Evolutionary conservation across 495 filamentous ascomycete genomes (phyloP).

Genomic region (Haplographium delicatum): DNA sequence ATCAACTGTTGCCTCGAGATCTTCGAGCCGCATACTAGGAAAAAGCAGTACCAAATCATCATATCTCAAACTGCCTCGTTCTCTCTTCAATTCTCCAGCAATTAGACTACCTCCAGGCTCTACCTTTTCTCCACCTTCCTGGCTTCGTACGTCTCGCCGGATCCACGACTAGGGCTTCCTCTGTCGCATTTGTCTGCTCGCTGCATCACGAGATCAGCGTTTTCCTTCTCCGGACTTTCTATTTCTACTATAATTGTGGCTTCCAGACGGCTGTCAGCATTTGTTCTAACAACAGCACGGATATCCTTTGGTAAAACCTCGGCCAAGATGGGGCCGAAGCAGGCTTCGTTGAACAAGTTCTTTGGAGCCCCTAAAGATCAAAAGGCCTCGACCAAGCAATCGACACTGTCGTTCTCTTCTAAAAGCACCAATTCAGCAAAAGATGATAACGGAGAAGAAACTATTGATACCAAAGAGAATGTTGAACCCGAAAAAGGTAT

Average conservation of each 20-base stretch:
- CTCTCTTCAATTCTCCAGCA: no score
- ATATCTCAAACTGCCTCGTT: no score
- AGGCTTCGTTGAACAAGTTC: constrained; percentile 82
- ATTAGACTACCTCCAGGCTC: no score
- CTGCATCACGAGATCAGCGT: no score
- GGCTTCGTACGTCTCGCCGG: no score
- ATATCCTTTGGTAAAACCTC: constrained; percentile 9
- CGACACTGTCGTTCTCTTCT: constrained; percentile 63
- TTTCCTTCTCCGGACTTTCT: background rate
- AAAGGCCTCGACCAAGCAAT: constrained; percentile 59
- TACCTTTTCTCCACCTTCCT: no score
- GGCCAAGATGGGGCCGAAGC: constrained; percentile 56
- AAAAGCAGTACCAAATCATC: no score
- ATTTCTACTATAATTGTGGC: constrained; percentile 19
- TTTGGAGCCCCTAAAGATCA: constrained; percentile 54
- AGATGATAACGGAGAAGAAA: constrained; percentile 14
- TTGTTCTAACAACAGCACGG: background rate
- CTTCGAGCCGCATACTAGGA: no score
- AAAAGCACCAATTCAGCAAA: constrained; percentile 26
- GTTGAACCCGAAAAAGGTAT: constrained; percentile 25
- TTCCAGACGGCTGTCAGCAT: constrained; percentile 10
- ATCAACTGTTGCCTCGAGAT: no score
- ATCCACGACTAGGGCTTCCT: no score
- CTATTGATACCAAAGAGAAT: constrained; percentile 27
- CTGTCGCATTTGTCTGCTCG: no score